These are phyloP conservation scores for Orobanche coerulescens DNA, from an alignment of 257 asterid species.

Conservation along the genomic window DNA sequence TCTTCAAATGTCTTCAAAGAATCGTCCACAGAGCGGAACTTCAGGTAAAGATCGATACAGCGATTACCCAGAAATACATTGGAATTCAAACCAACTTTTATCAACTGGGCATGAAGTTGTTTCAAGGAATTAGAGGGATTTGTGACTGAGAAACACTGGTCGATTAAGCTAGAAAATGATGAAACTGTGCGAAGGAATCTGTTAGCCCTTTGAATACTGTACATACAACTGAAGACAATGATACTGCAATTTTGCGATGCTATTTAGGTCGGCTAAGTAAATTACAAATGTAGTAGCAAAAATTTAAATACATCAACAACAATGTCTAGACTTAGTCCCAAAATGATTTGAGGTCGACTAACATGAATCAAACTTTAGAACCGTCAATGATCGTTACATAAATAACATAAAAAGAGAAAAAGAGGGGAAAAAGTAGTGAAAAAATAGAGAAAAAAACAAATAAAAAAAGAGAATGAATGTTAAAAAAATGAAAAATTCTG, in stretches of 20 bases:
- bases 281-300: neutral
- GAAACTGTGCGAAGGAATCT: conserved; percentile 32
- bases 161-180: conserved; percentile 29
- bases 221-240: conserved; percentile 40
- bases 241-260: neutral
- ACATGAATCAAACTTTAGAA: no score
- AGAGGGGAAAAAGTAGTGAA: no score
- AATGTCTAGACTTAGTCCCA: no score
- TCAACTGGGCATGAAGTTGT: conserved; percentile 45
- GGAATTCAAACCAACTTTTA: conserved; percentile 41
- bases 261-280: neutral
- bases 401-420: no score
- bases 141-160: conserved; percentile 24
- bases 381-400: no score
- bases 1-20: conserved; percentile 46
- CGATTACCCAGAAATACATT: conserved; percentile 48
- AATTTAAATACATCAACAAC: no score
- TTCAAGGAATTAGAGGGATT: conserved; percentile 37
- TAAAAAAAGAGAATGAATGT: no score
- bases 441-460: no score
- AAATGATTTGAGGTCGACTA: no score
- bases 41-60: conserved; percentile 41
- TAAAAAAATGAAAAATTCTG: no score
- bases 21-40: conserved; percentile 32
- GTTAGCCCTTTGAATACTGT: conserved; percentile 28